Percentiles rank a stretch among this genome's conserved stretches.
phyloP scores from a whole-genome alignment of 345 rosid genomes.

The Geranium brycei region DNA sequence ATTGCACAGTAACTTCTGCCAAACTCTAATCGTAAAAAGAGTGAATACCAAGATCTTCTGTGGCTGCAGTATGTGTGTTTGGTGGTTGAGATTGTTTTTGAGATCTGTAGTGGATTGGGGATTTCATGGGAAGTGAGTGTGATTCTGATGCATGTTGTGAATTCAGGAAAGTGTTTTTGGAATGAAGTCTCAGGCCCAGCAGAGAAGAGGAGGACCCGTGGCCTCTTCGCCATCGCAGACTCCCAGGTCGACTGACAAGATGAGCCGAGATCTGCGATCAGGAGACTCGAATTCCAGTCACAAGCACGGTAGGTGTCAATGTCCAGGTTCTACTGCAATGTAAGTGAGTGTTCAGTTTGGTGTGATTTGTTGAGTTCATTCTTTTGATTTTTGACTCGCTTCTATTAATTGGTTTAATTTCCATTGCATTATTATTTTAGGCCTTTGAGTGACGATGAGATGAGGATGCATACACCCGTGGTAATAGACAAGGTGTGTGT shows the following conservation, averaged over 20 bases:
- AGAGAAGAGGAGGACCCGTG: constrained; percentile 58
- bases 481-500: constrained; percentile 75
- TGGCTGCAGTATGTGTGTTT: neutral
- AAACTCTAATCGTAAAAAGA: neutral
- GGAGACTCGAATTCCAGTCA: constrained; percentile 50
- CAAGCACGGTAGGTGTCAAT: constrained; percentile 83
- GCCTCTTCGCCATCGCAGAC: constrained; percentile 80
- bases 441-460: constrained; percentile 90
- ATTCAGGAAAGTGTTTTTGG: neutral
- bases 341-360: constrained; percentile 36
- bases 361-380: constrained; percentile 2
- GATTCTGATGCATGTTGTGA: neutral
- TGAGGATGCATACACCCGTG: constrained; percentile 59
- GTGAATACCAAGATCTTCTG: neutral
- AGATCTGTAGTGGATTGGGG: neutral
- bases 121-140: neutral
- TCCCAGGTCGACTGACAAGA: constrained; percentile 77
- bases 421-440: constrained; percentile 20
- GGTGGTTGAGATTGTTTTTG: neutral
- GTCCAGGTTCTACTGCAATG: constrained; percentile 95
- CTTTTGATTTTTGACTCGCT: neutral
- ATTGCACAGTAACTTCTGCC: neutral
- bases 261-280: constrained; percentile 72
- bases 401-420: neutral
- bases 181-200: constrained; percentile 50